Evolutionary conservation across 1,139 yeast species (phyloP), one percentile per base, ranked within the genome.

Genomic region (Yamadazyma siamensis): DNA sequence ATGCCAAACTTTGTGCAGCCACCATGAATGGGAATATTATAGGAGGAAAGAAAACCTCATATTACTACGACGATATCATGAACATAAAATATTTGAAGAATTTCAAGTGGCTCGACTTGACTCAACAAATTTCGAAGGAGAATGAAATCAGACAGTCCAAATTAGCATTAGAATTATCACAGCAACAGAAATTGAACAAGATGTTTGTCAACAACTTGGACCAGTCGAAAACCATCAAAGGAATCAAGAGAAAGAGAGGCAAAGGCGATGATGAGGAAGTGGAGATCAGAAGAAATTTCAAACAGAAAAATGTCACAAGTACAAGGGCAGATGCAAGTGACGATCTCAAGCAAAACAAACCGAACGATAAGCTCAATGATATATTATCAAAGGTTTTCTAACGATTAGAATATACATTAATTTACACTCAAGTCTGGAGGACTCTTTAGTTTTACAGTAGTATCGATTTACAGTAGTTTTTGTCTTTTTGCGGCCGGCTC

Each of bases 71-170:
- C 56, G 98, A 94, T 61, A 80, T 91, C 14, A 71, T 94, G 62
- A 91, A 88, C 52, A 79, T 91, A 38, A 89, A 86, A 55, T 91
- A 91, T 49, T 66, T 91, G 40, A 81, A 88, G 10, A 88, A 91
- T 5, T 94, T 89, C 70, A 91, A 94, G 52, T 91, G 99, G 99
- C 71, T 81, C 37, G 95, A 94, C 49, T 68, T 91, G 50, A 88
- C 97, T 1, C 95, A 85, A 52, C 96, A 91, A 53, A 85, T 91
- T 43, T 89, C 96, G 5, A 77, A 77, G 49, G 98, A 91, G 58
- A 82, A 84, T 44, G 96, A 89, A 54, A 71, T 83, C 25, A 77
- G 96, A 59, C 95, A 87, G 50, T 79, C 91, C 33, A 87, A 86
- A 59, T 66, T 91, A 50, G 80, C 89, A 33, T 74, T 94, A 41